Percentiles rank a stretch among this genome's conserved stretches.
phyloP scores from a whole-genome alignment of 192 early-diverging fungal species.

The Backusella tuberculispora region DNA sequence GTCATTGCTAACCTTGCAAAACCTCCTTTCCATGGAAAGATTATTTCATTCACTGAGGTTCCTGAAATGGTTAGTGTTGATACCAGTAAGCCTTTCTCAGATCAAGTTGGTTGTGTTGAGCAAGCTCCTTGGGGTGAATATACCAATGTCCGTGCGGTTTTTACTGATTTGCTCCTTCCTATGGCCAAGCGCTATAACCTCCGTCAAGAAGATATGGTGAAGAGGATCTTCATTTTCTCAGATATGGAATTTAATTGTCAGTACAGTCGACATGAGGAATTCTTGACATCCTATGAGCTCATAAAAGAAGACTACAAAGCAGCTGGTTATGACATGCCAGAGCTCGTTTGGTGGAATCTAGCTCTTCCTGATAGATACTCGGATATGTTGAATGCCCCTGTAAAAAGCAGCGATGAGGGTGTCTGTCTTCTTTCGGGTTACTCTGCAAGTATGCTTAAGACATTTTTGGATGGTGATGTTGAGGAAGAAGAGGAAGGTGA shows the following conservation, averaged over 20 bases:
- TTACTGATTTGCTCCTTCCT: slow-evolving; percentile 39
- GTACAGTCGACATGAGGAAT: neutral
- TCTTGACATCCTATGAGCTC: slow-evolving; percentile 43
- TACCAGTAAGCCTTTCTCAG: slow-evolving; percentile 23
- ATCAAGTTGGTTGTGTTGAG: slow-evolving; percentile 34
- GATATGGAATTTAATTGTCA: slow-evolving; percentile 56
- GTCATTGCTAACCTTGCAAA: slow-evolving; percentile 43
- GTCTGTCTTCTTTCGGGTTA: slow-evolving; percentile 51
- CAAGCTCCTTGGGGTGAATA: slow-evolving; percentile 38
- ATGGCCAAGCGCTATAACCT: slow-evolving; percentile 44
- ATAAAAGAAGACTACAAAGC: slow-evolving; percentile 33
- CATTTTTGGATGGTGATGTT: slow-evolving; percentile 45
- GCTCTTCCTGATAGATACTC: slow-evolving; percentile 9
- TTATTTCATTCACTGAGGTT: slow-evolving; percentile 48
- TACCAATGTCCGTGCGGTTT: slow-evolving; percentile 48
- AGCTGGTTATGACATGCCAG: slow-evolving; percentile 52
- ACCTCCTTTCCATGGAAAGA: slow-evolving; percentile 45
- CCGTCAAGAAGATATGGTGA: slow-evolving; percentile 49
- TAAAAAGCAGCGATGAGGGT: slow-evolving; percentile 25
- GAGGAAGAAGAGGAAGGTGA: neutral
- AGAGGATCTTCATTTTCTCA: slow-evolving; percentile 54
- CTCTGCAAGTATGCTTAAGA: slow-evolving; percentile 50
- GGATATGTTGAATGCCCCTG: slow-evolving; percentile 36
- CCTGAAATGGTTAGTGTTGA: slow-evolving; percentile 40
- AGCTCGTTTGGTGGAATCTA: slow-evolving; percentile 61